A percentile compares a stretch with the other conserved stretches of the same genome.
phyloP scores from a whole-genome alignment of 495 filamentous ascomycete genomes.

The Penicillium nucicola region DNA sequence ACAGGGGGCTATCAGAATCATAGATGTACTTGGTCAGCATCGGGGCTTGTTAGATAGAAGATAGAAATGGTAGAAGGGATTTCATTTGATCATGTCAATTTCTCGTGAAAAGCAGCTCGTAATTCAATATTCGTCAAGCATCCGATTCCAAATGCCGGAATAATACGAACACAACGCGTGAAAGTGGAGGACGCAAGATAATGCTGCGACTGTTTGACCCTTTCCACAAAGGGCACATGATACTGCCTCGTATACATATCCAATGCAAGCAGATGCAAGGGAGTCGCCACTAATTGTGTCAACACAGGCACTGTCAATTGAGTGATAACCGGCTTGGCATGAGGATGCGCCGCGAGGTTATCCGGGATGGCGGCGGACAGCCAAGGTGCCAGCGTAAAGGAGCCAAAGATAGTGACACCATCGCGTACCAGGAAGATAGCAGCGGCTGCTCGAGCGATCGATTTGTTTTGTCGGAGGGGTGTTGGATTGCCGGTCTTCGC shows the following conservation, averaged over 20 bases:
- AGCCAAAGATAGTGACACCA: slow-evolving; percentile 36
- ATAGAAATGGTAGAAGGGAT: neutral
- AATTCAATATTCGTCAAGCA: slow-evolving; percentile 30
- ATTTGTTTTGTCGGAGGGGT: slow-evolving; percentile 6
- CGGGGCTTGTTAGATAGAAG: no score
- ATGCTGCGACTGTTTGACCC: slow-evolving; percentile 19
- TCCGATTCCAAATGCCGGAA: slow-evolving; percentile 38
- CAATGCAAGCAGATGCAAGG: slow-evolving; percentile 33
- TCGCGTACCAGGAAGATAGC: slow-evolving; percentile 53
- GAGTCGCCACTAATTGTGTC: slow-evolving; percentile 32
- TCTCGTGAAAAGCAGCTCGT: slow-evolving; percentile 20
- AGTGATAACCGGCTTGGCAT: slow-evolving; percentile 28
- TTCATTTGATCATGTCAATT: neutral
- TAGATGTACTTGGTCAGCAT: neutral
- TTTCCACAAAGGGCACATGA: slow-evolving; percentile 14
- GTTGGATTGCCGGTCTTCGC: slow-evolving; percentile 1
- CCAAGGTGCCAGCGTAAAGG: slow-evolving; percentile 30
- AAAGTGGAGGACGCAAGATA: slow-evolving; percentile 28
- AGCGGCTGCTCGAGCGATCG: slow-evolving; percentile 18
- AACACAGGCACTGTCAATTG: slow-evolving; percentile 31
- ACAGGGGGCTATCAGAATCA: neutral
- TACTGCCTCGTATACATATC: slow-evolving; percentile 33
- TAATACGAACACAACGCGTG: slow-evolving; percentile 28
- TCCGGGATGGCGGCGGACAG: slow-evolving; percentile 25
- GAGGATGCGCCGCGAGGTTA: slow-evolving; percentile 16